Evolutionary conservation across 768 basidiomycete genomes (phyloP), one percentile per base, ranked within the genome.

Genomic region (Naganishia friedmannii): DNA sequence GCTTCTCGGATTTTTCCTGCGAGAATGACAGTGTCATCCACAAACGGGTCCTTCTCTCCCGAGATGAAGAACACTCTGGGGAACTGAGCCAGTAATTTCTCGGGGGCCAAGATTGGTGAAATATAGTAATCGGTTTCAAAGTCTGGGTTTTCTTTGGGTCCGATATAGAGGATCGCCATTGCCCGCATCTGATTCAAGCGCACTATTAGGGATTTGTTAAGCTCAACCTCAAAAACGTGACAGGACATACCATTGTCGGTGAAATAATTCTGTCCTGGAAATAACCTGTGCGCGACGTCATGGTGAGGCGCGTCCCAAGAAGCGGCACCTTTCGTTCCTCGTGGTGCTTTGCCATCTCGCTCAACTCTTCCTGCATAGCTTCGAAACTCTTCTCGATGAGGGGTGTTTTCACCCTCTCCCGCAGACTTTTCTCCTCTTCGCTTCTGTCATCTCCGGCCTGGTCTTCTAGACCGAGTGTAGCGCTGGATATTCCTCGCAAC

Each of bases 101-200:
- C 83, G 5, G 95, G 95, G 8, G 94, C 87, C 60, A 98, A 86
- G 75, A 99, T 90, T 0, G 96, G 96, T 21, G 95, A 97, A 74
- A 99, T 88, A 83, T 92, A 89, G 82, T 97, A 98, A 83, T 99
- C 94, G 21, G 89, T 90, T 67, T 88, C 87, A 79, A 99, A 94
- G 80, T 98, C 93, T 8, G 96, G 96, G 78, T 92, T 90, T 65
- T 88, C 89, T 76, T 91, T 87, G 0, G 96, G 95, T 0, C 95
- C 95, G 70, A 99, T 90, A 82, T 96, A 96, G 73, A 95, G 83
- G 77, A 96, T 94, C 3, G 95, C 95, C 96, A 99, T 99, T 0
- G 95, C 94, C 42, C 96, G 91, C 92, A 97, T 97, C 95, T 98
- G 75, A 42, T 42, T n/a, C 53, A 68, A 42, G 21, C 23, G 15